Percentiles rank a stretch among this genome's conserved stretches.
These are phyloP conservation scores for Butyriboletus pseudospeciosus DNA, from an alignment of 1,284 basidiomycete genomes.

Conservation along the genomic window DNA sequence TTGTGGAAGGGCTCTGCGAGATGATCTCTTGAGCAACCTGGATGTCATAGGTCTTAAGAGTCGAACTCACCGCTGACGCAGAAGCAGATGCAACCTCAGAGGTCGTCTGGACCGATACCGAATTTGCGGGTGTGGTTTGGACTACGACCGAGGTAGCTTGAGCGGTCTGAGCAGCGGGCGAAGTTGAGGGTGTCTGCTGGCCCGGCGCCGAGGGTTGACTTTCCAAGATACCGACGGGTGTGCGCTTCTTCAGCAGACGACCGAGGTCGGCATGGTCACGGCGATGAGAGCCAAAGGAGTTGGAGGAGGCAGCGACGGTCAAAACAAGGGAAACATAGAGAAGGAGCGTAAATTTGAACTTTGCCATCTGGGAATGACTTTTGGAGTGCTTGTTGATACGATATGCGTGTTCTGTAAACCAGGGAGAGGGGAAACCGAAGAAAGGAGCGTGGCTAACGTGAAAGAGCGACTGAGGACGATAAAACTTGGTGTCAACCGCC, in stretches of 20 bases:
- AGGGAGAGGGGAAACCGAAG: not conserved
- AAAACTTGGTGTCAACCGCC: conserved; percentile 20
- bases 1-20: conserved; percentile 16
- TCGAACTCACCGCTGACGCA: conserved; percentile 21
- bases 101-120: conserved; percentile 15
- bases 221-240: conserved; percentile 23
- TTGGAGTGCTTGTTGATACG: not conserved
- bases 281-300: conserved; percentile 38
- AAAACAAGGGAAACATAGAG: conserved; percentile 51
- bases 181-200: conserved; percentile 10
- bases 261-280: conserved; percentile 57
- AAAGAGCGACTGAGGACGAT: conserved; percentile 13
- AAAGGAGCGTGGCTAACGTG: conserved; percentile 17
- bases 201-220: not conserved
- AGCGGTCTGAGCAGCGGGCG: conserved; percentile 13
- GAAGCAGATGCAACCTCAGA: conserved; percentile 11
- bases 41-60: not conserved
- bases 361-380: conserved; percentile 21
- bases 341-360: conserved; percentile 59
- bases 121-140: conserved; percentile 10
- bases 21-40: conserved; percentile 5
- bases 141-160: conserved; percentile 6
- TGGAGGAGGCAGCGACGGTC: conserved; percentile 39
- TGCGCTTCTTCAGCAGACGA: conserved; percentile 66
- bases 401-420: not conserved